phyloP scores from a whole-genome alignment of 1,139 yeast genomes.

The Blastobotrys malaysiensis region DNA sequence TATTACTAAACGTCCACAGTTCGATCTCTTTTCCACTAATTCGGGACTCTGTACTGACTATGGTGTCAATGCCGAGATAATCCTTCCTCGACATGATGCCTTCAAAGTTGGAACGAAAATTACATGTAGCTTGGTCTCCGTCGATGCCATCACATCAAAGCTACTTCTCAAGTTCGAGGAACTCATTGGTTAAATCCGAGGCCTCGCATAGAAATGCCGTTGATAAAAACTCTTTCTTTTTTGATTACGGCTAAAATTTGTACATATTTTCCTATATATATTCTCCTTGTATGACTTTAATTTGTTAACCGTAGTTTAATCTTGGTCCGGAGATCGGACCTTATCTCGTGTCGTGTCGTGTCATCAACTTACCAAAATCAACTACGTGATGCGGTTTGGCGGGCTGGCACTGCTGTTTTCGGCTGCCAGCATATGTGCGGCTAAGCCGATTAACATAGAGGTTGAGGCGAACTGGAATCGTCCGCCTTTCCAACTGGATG shows the following conservation, averaged over 20 bases:
- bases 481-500: constrained; percentile 43
- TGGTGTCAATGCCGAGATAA: constrained; percentile 10
- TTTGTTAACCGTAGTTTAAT: background rate
- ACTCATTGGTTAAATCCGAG: background rate
- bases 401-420: background rate
- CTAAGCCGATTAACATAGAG: constrained; percentile 11
- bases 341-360: background rate
- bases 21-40: background rate
- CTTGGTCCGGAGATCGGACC: background rate
- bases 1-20: background rate
- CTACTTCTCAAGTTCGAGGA: constrained; percentile 6
- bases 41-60: constrained; percentile 5
- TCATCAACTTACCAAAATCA: background rate
- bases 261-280: background rate
- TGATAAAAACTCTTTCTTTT: too few species aligned
- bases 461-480: constrained; percentile 30
- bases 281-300: background rate
- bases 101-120: constrained; percentile 6
- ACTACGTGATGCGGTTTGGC: background rate
- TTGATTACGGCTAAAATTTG: background rate
- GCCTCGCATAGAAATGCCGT: too few species aligned
- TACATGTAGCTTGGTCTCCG: constrained; percentile 11
- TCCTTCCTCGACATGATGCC: constrained; percentile 3
- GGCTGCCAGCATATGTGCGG: constrained; percentile 7
- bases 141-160: constrained; percentile 10